Base-by-base conservation (phyloP, 306 rosid genomes). In the Vicia villosa region DNA sequence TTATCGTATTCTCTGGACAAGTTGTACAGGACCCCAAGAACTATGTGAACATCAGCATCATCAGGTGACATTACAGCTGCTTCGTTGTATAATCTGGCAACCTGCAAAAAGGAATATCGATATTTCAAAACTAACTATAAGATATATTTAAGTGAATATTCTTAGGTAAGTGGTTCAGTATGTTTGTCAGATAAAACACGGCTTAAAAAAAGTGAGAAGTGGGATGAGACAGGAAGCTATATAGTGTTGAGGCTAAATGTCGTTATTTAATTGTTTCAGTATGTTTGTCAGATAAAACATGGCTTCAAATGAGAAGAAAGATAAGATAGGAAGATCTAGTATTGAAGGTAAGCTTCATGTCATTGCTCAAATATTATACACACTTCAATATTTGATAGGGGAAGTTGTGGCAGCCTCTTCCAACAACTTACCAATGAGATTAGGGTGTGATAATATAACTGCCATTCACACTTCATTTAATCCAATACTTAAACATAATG, bases 31-130 rank as follows among this genome's bases (percentile, higher is more conserved):
- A 94, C 99, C 52, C 99, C 99, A 66, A 94, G 93, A 56, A 94
- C 96, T 78, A 94, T 77, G 87, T 94, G 99, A 64, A 94, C 95
- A 79, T 94, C 99, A 47, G 89, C 92, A 81, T 94, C 97, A 17
- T 88, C 89, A 1, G 99, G 99, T 3, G 96, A 84, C 74, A 94
- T 50, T 80, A 86, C 83, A 70, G 99, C 99, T 58, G 99, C 99
- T 84, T 94, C 97, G 54, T 86, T 86, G 84, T 87, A 94, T 81
- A 89, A 70, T 59, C 88, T 80, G 55, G 92, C 84, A 64, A 94
- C 92, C 99, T 94, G 87, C 67, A 72, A 14, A 68, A 54, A 76
- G 45, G 56, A 68, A 70, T 60, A 70, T 54, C 19, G 77, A 70
- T 51, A 22, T 47, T 56, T 40, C 28, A 28, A 64, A 65, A 42